These are phyloP conservation scores for Verticillium nubilum DNA, from an alignment of 2,329 filamentous ascomycete species.

Conservation along the genomic window DNA sequence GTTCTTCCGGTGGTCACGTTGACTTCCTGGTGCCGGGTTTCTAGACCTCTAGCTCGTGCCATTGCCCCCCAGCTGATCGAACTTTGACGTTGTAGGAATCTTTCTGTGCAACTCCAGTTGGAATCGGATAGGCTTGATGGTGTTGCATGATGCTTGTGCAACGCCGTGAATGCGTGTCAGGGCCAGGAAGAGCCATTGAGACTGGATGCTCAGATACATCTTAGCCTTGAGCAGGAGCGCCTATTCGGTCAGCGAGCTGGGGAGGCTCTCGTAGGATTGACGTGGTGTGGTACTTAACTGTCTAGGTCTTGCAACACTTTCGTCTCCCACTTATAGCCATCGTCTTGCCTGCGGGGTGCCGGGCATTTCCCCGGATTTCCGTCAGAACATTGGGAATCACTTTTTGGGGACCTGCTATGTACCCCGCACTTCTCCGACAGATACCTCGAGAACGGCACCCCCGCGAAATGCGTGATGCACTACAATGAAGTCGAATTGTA, in stretches of 20 bases:
- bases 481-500: no score
- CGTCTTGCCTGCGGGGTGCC: background rate
- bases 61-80: background rate
- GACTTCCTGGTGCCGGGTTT: constrained; percentile 2
- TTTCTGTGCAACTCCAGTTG: background rate
- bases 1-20: constrained; percentile 2
- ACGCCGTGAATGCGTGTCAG: background rate
- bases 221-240: background rate
- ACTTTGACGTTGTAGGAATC: background rate
- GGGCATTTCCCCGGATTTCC: background rate
- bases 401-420: background rate
- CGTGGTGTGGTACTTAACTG: no score
- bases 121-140: background rate
- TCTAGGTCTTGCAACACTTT: no score
- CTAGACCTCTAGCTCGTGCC: background rate
- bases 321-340: no score
- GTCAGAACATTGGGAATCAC: background rate
- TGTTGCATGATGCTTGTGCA: background rate
- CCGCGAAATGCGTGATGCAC: no score
- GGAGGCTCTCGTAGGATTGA: no score
- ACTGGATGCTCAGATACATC: background rate
- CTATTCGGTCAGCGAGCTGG: no score
- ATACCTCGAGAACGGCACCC: background rate
- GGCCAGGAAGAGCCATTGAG: background rate
- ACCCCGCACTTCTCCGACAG: background rate